phyloP scores from a whole-genome alignment of 139 green algal species.

The Closterium sp. region DNA sequence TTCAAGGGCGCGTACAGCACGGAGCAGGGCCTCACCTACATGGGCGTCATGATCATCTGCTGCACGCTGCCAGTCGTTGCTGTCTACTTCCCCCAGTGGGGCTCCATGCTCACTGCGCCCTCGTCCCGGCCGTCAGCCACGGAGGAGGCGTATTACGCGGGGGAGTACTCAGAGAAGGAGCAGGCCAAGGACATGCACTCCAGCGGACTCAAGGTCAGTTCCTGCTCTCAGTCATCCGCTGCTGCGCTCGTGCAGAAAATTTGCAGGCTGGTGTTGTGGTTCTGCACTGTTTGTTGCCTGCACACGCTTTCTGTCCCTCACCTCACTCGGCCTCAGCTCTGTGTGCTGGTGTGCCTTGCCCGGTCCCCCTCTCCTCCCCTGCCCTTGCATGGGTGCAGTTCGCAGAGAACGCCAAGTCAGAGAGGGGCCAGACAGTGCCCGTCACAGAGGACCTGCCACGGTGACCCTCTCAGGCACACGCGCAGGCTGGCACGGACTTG shows the following conservation, averaged over 20 bases:
- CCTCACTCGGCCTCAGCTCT: background rate
- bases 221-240: background rate
- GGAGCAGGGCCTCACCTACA: slow-evolving; percentile 77
- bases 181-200: slow-evolving; percentile 2
- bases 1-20: slow-evolving; percentile 36
- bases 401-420: background rate
- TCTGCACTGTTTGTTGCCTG: too few relatives aligned
- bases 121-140: slow-evolving; percentile 56
- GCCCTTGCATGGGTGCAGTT: background rate
- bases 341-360: background rate
- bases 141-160: slow-evolving; percentile 80
- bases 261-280: too few relatives aligned
- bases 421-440: background rate
- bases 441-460: background rate
- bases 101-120: slow-evolving; percentile 72
- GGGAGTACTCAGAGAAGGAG: slow-evolving; percentile 39
- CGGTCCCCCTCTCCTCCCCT: background rate
- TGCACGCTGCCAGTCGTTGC: slow-evolving; percentile 67
- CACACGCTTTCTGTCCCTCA: too few relatives aligned
- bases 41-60: slow-evolving; percentile 83
- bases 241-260: too few relatives aligned
- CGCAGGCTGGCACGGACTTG: too few relatives aligned
- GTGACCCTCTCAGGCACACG: too few relatives aligned
- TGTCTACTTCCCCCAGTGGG: slow-evolving; percentile 94
- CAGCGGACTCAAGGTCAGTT: slow-evolving; percentile 9